Percentiles rank a stretch among this genome's conserved stretches.
These are phyloP conservation scores for Phoma sp. DNA, from an alignment of 2,329 filamentous ascomycete genomes.

Conservation along the genomic window DNA sequence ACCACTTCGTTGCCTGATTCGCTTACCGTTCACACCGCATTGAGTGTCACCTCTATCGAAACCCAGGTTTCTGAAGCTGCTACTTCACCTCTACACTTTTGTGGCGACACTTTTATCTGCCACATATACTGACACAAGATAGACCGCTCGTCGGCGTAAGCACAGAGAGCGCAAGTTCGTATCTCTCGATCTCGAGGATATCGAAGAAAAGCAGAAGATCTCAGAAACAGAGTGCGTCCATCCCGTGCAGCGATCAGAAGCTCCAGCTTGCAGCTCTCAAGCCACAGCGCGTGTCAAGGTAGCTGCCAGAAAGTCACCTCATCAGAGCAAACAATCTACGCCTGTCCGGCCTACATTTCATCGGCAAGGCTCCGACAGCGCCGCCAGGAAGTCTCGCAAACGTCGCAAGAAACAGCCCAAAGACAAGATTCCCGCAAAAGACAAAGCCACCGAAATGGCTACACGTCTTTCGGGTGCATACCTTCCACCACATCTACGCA, in stretches of 20 bases:
- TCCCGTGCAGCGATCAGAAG: conserved; percentile 10
- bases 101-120: not conserved
- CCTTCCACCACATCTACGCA: conserved; percentile 37
- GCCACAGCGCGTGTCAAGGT: conserved; percentile 9
- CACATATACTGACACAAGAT: not conserved
- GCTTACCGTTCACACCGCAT: not conserved
- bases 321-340: conserved; percentile 1
- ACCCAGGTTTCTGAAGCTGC: too few species aligned
- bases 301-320: not conserved
- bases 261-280: not conserved
- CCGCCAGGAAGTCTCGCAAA: not conserved
- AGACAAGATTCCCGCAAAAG: not conserved
- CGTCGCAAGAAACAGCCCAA: not conserved
- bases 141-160: not conserved
- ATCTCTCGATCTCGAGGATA: conserved; percentile 1
- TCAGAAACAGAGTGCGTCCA: not conserved
- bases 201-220: not conserved
- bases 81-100: too few species aligned
- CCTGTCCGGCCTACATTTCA: not conserved
- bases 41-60: not conserved
- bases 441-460: conserved; percentile 7
- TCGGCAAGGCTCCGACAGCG: not conserved
- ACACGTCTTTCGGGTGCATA: conserved; percentile 11
- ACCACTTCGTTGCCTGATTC: not conserved
- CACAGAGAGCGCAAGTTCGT: conserved; percentile 8